Evolutionary conservation across 169 alveolate species (phyloP).

Genomic region (Eimeria acervulina): DNA sequence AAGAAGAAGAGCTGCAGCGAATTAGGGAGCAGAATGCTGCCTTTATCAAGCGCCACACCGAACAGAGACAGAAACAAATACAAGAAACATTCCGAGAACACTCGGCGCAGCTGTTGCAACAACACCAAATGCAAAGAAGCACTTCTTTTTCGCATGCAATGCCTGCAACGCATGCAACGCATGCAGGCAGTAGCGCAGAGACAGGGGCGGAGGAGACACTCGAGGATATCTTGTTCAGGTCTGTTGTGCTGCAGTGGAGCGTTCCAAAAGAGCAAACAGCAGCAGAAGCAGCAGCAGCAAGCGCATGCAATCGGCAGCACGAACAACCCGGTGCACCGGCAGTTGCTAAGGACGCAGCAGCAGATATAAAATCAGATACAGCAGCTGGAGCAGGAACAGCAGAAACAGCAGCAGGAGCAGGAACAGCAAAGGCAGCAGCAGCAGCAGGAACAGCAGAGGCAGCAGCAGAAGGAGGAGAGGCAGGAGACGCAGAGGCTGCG

Average conservation of each 20-base stretch:
- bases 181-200: background rate
- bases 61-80: background rate
- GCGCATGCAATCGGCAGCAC: background rate
- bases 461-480: background rate
- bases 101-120: slow-evolving; percentile 8
- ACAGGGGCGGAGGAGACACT: slow-evolving; percentile 53
- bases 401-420: slow-evolving; percentile 7
- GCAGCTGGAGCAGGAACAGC: background rate
- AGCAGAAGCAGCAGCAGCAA: background rate
- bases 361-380: background rate
- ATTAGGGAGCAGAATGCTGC: slow-evolving; percentile 40
- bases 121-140: slow-evolving; percentile 12
- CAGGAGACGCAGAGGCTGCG: background rate
- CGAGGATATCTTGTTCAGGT: slow-evolving; percentile 56
- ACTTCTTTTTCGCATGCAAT: background rate
- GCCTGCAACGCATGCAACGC: background rate
- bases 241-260: slow-evolving; percentile 74
- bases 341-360: background rate
- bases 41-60: background rate
- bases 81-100: slow-evolving; percentile 10
- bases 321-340: background rate
- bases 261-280: background rate
- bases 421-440: background rate
- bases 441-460: slow-evolving; percentile 32
- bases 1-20: background rate